Evolutionary conservation across 257 asterid genomes (phyloP).

Genomic region (Solanum dulcamara): DNA sequence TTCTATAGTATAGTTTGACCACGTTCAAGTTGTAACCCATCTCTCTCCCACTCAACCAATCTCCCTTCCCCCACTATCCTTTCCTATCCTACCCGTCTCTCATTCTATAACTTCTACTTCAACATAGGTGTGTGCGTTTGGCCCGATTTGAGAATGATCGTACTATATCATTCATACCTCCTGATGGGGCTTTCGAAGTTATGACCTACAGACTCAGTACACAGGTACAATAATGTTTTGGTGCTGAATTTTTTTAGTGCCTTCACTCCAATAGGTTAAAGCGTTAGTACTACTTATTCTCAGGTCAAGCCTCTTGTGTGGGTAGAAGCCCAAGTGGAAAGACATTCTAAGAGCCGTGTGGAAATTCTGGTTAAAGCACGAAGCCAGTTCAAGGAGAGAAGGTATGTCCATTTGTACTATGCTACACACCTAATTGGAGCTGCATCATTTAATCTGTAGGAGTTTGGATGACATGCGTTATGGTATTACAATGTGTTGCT

Average conservation of each 20-base stretch:
- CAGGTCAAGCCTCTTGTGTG: conserved; percentile 97
- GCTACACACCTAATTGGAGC: not conserved
- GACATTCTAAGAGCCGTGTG: conserved; percentile 88
- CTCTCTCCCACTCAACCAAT: not conserved
- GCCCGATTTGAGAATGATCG: conserved; percentile 94
- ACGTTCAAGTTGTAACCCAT: not conserved
- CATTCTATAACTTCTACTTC: not conserved
- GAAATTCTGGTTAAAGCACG: conserved; percentile 84
- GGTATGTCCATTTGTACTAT: conserved; percentile 30
- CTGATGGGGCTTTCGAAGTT: conserved; percentile 98
- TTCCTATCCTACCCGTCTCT: conserved; percentile 5
- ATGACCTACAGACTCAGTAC: conserved; percentile 98
- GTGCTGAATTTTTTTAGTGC: not conserved
- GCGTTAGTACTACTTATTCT: not conserved
- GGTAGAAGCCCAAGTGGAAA: conserved; percentile 96
- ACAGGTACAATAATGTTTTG: conserved; percentile 43
- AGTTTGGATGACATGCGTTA: not conserved
- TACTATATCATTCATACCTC: conserved; percentile 95
- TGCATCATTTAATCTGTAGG: not conserved
- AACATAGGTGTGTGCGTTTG: conserved; percentile 91
- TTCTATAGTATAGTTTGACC: not conserved
- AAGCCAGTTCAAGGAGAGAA: conserved; percentile 97
- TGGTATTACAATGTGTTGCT: not conserved
- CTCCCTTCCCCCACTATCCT: not conserved
- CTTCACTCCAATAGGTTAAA: not conserved